phyloP scores from a whole-genome alignment of 1,284 basidiomycete species.

The Xerocomus amazonicus region DNA sequence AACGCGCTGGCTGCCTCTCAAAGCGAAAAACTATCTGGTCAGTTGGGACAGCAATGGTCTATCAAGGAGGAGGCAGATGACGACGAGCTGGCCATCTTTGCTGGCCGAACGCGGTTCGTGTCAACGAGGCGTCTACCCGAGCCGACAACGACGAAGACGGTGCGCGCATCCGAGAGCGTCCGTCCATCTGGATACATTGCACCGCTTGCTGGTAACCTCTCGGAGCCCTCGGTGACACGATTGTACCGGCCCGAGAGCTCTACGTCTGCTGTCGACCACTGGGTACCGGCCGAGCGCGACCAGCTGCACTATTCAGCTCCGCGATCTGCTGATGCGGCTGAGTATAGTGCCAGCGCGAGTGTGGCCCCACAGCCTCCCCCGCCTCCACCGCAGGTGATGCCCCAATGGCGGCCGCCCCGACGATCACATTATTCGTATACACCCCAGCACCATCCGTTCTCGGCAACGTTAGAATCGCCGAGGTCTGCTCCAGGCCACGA shows the following conservation, averaged over 20 bases:
- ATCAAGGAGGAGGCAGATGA: constrained; percentile 45
- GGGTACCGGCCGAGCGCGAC: constrained; percentile 19
- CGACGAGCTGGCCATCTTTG: constrained; percentile 60
- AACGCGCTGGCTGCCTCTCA: constrained; percentile 41
- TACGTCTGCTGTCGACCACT: constrained; percentile 14
- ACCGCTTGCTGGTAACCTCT: neutral
- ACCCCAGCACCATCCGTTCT: constrained; percentile 16
- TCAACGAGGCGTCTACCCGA: constrained; percentile 33
- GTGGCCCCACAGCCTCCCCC: neutral
- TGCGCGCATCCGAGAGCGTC: constrained; percentile 6
- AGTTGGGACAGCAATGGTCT: constrained; percentile 43
- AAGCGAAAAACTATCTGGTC: constrained; percentile 29
- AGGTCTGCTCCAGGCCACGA: neutral
- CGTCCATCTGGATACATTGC: constrained; percentile 8
- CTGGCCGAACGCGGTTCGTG: constrained; percentile 57
- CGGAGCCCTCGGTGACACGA: constrained; percentile 12
- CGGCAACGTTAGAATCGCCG: constrained; percentile 13
- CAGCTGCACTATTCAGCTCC: constrained; percentile 7
- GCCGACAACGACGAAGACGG: neutral
- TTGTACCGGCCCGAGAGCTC: constrained; percentile 21
- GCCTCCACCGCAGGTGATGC: constrained; percentile 9
- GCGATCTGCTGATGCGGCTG: neutral
- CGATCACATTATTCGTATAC: constrained; percentile 29
- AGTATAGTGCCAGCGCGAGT: constrained; percentile 6
- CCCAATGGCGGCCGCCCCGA: constrained; percentile 32